Evolutionary conservation across 352 stramenopile species (phyloP), one percentile per base, ranked within the genome.

Genomic region (Thraustotheca clavata): DNA sequence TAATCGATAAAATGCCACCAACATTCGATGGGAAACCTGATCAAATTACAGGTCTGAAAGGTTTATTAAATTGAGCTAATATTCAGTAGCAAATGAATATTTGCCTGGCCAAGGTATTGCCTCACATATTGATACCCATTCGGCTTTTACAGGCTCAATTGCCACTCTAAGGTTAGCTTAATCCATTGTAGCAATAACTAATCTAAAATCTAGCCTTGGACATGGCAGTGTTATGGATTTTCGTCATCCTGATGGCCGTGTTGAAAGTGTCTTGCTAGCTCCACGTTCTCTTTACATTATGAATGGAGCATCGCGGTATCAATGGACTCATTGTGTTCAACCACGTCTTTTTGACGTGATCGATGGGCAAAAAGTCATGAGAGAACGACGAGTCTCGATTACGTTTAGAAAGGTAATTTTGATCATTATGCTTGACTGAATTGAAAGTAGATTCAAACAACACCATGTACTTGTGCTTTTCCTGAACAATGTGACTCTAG

Each of bases 211-310:
- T 65, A 65, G 81, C 38, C 71, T 94, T 4, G 83, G 63, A 27
- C 80, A 79, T 43, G 81, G 88, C 73, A 84, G 89, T 49, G 80
- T 94, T 32, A 94, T 94, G 83, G 83, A 92, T 59, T 92, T 91
- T 52, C 73, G 76, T 33, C 79, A 89, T 32, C 77, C 80, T 0
- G 79, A 87, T 50, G 67, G 65, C 26, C 72, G 72, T 0, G 67
- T 74, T 48, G 79, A 91, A 73, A 76, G 73, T 24, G 75, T 90
- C 32, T 34, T 94, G 29, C 71, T 94, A 27, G 75, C 80, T 31
- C 75, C 78, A 5, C 77, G 87, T 22, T 92, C 86, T 16, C 72
- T 95, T 6, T 69, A 91, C 34, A 80, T 96, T 9, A 88, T 96
- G 80, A 91, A 81, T 0, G 83, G 83, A 8, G 75, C 79, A 1